Conservation (phyloP, 805 yeast species). For the Metschnikowia reukaufii region DNA sequence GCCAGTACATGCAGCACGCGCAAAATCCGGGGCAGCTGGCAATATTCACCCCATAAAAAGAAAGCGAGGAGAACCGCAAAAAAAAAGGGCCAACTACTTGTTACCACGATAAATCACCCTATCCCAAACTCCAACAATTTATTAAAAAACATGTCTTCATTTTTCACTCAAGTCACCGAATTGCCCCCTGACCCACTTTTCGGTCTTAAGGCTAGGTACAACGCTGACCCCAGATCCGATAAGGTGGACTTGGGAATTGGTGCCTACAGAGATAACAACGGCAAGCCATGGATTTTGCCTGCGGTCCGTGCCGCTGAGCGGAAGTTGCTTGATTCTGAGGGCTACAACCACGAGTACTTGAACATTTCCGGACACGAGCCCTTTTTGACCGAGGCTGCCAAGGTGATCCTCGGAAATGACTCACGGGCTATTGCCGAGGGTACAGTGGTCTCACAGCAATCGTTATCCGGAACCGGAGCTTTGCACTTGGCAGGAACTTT, state of each 20-base stretch:
- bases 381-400: constrained; percentile 69
- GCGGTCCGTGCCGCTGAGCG: constrained; percentile 70
- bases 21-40: background rate
- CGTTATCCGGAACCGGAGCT: constrained; percentile 89
- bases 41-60: background rate
- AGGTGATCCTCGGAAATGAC: constrained; percentile 65
- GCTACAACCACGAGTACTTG: constrained; percentile 70
- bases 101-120: no score
- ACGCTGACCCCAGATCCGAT: constrained; percentile 53
- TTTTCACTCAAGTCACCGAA: constrained; percentile 52
- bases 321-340: constrained; percentile 55
- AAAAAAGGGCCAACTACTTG: background rate
- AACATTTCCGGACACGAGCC: constrained; percentile 75
- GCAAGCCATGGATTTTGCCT: constrained; percentile 72
- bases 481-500: constrained; percentile 82
- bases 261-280: constrained; percentile 67
- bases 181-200: constrained; percentile 88
- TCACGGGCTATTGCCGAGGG: constrained; percentile 29
- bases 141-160: constrained; percentile 30
- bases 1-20: background rate
- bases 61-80: background rate
- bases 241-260: constrained; percentile 90
- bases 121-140: background rate
- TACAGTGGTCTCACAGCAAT: constrained; percentile 64
- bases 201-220: constrained; percentile 69